Base-by-base conservation (phyloP, 352 stramenopile genomes). In the Phytophthora nicotianae region DNA sequence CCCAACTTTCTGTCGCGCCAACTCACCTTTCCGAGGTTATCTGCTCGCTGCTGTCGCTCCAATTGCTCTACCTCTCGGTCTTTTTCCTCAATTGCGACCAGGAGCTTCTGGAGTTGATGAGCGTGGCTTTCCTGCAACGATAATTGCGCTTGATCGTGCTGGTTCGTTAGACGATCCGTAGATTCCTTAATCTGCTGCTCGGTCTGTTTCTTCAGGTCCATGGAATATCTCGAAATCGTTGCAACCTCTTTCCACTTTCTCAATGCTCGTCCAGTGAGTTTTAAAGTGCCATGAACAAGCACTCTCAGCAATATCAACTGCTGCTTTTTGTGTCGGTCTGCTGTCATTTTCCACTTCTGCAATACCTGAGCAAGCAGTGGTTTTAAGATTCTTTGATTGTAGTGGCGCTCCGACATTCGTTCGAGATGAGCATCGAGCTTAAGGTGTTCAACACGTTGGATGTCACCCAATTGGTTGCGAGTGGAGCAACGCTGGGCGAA, bases 1-100 rank as follows among this genome's bases (percentile, higher is more conserved):
- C 10, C 9, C 37, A 23, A 6, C 5, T 27, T 23, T n/a, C 16
- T 46, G 2, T 20, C 5, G 19, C 21, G n/a, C 10, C 3, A 23
- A 50, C 60, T 1, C 38, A 82, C 72, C 60, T 76, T 73, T n/a
- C 61, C 27, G 5, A 67, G 23, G n/a, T 19, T 11, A 8, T 50
- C 40, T 9, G 62, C 37, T 6, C 29, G 48, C 35, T 66, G 35
- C 21, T 70, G 53, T 1, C 26, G 19, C 46, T 72, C 58, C 8
- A 74, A 6, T 29, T 53, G 11, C 1, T 65, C 37, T 5, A 85
- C 8, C 17, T 72, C 43, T 13, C 50, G 42, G 24, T 79, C 59
- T 54, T 70, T 76, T 4, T 62, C 20, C 33, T 74, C 29, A 9
- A 77, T 42, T 10, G 60, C 38, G 4, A 40, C 5, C 21, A 63